Evolutionary conservation across 176 grass and related monocot species (phyloP).

Genomic region (Musa beccarii): DNA sequence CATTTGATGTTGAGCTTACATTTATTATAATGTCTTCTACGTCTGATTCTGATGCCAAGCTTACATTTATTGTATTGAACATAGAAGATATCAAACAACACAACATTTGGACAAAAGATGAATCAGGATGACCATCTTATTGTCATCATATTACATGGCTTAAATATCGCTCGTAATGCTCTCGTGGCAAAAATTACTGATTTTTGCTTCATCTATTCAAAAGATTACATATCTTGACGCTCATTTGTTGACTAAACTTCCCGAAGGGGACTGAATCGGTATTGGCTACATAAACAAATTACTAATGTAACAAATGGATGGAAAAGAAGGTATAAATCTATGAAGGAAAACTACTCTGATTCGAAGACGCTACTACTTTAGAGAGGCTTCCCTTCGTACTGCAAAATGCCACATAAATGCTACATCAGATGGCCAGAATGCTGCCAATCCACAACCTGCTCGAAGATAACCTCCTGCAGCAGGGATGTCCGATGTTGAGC

Average conservation of each 20-base stretch:
- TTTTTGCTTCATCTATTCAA: background rate
- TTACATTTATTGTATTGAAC: background rate
- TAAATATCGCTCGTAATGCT: background rate
- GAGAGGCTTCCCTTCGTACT: background rate
- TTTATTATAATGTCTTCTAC: too few species aligned
- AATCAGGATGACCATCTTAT: slow-evolving; percentile 10
- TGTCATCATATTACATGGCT: background rate
- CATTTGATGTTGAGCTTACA: too few species aligned
- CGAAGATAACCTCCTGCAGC: background rate
- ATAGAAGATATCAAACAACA: background rate
- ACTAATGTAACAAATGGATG: background rate
- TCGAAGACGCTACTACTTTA: background rate
- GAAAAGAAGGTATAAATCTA: background rate
- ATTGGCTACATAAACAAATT: background rate
- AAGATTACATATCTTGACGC: background rate
- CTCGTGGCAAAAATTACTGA: background rate
- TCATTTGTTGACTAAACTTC: background rate
- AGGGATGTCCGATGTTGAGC: background rate
- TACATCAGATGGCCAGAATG: background rate
- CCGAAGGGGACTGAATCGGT: background rate
- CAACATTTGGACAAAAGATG: background rate
- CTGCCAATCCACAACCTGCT: background rate
- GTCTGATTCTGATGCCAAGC: background rate
- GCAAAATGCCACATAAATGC: background rate
- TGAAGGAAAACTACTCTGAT: background rate